Percentiles rank a stretch among this genome's conserved stretches.
Conservation (phyloP, 2,329 filamentous ascomycete species). For the Corniculantispora saksenae region DNA sequence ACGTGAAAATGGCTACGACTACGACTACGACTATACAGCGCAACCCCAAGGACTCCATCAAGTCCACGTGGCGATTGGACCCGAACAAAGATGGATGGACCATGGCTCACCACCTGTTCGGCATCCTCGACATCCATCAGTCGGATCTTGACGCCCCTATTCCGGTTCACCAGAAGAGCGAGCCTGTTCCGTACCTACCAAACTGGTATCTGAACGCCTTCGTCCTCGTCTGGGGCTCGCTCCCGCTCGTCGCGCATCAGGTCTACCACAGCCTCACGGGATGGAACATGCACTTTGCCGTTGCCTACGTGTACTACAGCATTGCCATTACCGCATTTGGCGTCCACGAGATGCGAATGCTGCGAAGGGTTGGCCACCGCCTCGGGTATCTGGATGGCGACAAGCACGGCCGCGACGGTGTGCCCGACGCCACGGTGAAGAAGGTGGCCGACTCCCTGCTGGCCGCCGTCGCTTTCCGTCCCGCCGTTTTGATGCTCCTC, state of each 20-base stretch:
- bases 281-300: constrained; percentile 11
- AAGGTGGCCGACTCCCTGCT: constrained; percentile 29
- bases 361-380: constrained; percentile 33
- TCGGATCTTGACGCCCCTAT: constrained; percentile 18
- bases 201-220: constrained; percentile 33
- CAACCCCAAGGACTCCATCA: constrained; percentile 26
- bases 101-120: constrained; percentile 22
- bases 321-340: constrained; percentile 31
- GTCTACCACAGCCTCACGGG: constrained; percentile 19
- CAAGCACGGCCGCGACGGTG: constrained; percentile 35
- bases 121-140: constrained; percentile 24
- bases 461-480: constrained; percentile 25
- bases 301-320: constrained; percentile 29
- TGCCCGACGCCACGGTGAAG: constrained; percentile 34
- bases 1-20: constrained; percentile 1
- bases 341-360: constrained; percentile 30
- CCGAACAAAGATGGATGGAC: constrained; percentile 23
- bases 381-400: constrained; percentile 31
- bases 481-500: constrained; percentile 27
- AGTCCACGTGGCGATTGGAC: constrained; percentile 26
- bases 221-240: constrained; percentile 32
- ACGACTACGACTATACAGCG: constrained; percentile 4
- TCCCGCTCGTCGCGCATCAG: constrained; percentile 28
- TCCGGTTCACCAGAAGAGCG: constrained; percentile 34
- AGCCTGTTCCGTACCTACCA: constrained; percentile 33